These are phyloP conservation scores for Fonsecaea multimorphosa DNA, from an alignment of 2,329 filamentous ascomycete genomes.

Conservation along the genomic window DNA sequence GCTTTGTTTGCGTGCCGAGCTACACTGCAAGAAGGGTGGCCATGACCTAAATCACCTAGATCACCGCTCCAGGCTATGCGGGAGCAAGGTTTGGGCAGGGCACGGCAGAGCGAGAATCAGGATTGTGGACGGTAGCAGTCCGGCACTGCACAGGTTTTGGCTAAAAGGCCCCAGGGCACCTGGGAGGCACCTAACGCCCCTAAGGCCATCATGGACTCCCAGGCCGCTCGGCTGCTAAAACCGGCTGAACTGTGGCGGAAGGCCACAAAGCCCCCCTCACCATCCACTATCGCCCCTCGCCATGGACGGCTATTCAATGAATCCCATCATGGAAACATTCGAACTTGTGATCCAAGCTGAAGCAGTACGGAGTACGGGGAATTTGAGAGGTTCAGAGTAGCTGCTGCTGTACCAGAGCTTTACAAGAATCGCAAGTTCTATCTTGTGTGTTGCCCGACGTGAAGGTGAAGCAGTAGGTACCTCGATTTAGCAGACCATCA, in stretches of 20 bases:
- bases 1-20: constrained; percentile 5
- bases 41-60: constrained; percentile 7
- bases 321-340: background rate
- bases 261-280: constrained; percentile 2
- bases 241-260: constrained; percentile 12
- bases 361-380: background rate
- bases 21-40: constrained; percentile 2
- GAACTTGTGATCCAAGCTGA: background rate
- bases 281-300: background rate
- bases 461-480: background rate
- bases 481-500: background rate
- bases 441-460: background rate
- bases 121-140: background rate
- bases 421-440: background rate
- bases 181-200: background rate
- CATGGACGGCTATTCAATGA: too few relatives aligned
- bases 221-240: constrained; percentile 18
- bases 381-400: too few relatives aligned
- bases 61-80: constrained; percentile 4
- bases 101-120: background rate
- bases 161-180: background rate
- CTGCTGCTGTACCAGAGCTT: background rate
- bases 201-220: background rate
- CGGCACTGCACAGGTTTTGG: constrained; percentile 11
- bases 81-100: background rate